Conservation (phyloP, 768 basidiomycete species). For the Dacryopinax spathularia region DNA sequence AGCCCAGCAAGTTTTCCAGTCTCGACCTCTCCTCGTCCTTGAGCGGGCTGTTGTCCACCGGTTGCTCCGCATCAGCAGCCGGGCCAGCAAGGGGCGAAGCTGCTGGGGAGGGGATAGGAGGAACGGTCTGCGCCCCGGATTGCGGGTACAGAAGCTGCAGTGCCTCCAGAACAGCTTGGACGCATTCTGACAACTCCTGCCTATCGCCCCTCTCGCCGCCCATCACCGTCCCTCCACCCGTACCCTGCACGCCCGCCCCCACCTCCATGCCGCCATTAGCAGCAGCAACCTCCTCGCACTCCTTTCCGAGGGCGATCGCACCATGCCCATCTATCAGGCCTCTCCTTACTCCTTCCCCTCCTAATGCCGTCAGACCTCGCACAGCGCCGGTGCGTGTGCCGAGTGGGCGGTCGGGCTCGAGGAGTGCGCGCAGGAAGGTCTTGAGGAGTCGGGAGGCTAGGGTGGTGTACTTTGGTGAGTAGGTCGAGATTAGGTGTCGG, state of each 20-base stretch:
- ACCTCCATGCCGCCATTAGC: background rate
- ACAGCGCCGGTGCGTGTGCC: constrained; percentile 85
- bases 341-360: constrained; percentile 70
- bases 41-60: too few species aligned
- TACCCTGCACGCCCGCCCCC: background rate
- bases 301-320: constrained; percentile 48
- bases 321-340: constrained; percentile 72
- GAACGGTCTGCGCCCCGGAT: too few species aligned
- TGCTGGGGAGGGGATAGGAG: too few species aligned
- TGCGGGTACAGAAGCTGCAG: background rate
- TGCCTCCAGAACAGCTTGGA: background rate
- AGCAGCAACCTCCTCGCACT: background rate
- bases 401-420: constrained; percentile 21
- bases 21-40: background rate
- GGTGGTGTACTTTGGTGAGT: constrained; percentile 78
- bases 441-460: constrained; percentile 84
- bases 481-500: constrained; percentile 62
- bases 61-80: too few species aligned
- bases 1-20: background rate
- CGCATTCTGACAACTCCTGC: background rate
- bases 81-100: too few species aligned
- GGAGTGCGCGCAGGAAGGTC: constrained; percentile 75
- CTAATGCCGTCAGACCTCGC: constrained; percentile 70
- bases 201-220: too few species aligned
- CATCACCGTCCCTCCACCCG: too few species aligned